Conservation (phyloP, 441 rosid species). For the Kokia cookei region DNA sequence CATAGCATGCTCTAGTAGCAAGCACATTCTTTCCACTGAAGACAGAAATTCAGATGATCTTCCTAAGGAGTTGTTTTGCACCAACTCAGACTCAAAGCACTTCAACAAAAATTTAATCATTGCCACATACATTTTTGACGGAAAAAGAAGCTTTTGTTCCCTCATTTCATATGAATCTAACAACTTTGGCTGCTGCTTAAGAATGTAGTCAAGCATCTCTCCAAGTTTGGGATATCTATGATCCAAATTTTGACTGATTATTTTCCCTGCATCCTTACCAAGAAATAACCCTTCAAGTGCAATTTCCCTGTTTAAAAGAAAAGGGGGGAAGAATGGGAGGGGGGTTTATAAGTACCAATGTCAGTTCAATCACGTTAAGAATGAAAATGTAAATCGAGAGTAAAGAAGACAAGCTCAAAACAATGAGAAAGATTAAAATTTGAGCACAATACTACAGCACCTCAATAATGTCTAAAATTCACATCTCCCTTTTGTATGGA, state of each 20-base stretch:
- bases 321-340: background rate
- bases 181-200: constrained; percentile 74
- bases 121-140: constrained; percentile 66
- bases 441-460: background rate
- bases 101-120: constrained; percentile 77
- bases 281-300: constrained; percentile 89
- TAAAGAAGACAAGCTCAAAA: background rate
- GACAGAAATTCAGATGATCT: constrained; percentile 53
- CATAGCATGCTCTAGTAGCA: constrained; percentile 85
- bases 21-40: constrained; percentile 64
- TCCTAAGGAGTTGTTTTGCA: constrained; percentile 41
- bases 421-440: background rate
- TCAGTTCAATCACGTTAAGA: background rate
- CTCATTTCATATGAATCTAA: constrained; percentile 65
- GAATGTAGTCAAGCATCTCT: constrained; percentile 69
- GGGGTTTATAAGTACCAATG: background rate
- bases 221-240: constrained; percentile 67
- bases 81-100: constrained; percentile 85
- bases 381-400: background rate
- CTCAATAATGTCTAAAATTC: background rate
- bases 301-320: constrained; percentile 60
- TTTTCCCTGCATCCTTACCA: constrained; percentile 43
- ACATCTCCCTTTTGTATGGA: background rate
- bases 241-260: constrained; percentile 36
- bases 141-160: constrained; percentile 76